Conservation (phyloP, 768 basidiomycete genomes). For the Lentinula sp. region DNA sequence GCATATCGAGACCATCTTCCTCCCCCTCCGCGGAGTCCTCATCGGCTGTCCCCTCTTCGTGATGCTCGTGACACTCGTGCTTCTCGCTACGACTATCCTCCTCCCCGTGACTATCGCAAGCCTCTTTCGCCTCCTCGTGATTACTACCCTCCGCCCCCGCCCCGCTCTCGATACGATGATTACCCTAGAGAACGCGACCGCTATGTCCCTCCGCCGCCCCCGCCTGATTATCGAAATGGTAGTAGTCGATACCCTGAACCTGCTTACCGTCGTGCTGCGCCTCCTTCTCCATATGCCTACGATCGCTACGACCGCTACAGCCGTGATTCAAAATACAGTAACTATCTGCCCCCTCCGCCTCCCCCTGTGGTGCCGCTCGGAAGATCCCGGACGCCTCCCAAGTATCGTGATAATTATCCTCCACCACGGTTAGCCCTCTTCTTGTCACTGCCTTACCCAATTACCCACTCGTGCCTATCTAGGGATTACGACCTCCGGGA, state of each 20-base stretch:
- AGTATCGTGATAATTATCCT: constrained; percentile 57
- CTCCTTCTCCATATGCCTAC: constrained; percentile 39
- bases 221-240: constrained; percentile 33
- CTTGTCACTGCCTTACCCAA: neutral
- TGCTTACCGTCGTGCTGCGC: constrained; percentile 42
- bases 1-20: constrained; percentile 26
- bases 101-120: constrained; percentile 57
- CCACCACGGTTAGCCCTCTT: constrained; percentile 42
- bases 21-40: constrained; percentile 20
- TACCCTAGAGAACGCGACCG: constrained; percentile 54
- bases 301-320: constrained; percentile 61
- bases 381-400: constrained; percentile 53
- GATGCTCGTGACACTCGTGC: constrained; percentile 39
- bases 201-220: constrained; percentile 40
- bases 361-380: constrained; percentile 26
- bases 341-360: constrained; percentile 29
- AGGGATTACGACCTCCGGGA: constrained; percentile 49
- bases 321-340: constrained; percentile 41
- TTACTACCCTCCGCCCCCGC: constrained; percentile 45
- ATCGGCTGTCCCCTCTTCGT: neutral
- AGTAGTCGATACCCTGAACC: constrained; percentile 56
- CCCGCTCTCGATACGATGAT: constrained; percentile 65
- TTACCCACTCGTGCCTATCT: neutral
- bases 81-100: constrained; percentile 53
- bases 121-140: constrained; percentile 55